These are phyloP conservation scores for Diaporthe citri DNA, from an alignment of 2,329 filamentous ascomycete species.

Conservation along the genomic window DNA sequence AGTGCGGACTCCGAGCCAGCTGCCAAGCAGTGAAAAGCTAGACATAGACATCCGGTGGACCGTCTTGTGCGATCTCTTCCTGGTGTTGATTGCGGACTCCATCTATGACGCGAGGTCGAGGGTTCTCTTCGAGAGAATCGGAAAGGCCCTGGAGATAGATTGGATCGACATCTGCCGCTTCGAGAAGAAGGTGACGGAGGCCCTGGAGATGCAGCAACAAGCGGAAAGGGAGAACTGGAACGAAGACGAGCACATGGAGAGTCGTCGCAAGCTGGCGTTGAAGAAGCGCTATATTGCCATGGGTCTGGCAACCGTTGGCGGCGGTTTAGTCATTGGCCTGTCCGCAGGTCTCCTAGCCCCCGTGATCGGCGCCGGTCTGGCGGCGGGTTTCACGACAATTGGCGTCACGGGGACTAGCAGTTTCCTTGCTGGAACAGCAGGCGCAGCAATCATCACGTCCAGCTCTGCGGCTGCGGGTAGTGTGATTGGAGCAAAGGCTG, in stretches of 20 bases:
- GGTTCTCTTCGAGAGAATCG: conserved; percentile 85
- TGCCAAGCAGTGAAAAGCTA: conserved; percentile 84
- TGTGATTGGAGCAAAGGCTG: conserved; percentile 86
- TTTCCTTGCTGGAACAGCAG: conserved; percentile 92
- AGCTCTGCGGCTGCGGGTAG: conserved; percentile 87
- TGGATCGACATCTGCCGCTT: conserved; percentile 97
- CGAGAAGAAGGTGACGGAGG: conserved; percentile 96
- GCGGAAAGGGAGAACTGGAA: conserved; percentile 98
- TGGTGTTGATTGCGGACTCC: conserved; percentile 96
- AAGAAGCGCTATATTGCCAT: conserved; percentile 93
- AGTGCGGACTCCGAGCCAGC: conserved; percentile 84
- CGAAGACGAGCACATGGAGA: conserved; percentile 93
- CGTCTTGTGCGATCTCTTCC: conserved; percentile 93
- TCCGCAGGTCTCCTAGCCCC: conserved; percentile 93
- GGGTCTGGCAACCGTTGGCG: conserved; percentile 95
- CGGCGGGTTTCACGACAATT: conserved; percentile 94
- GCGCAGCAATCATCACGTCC: conserved; percentile 94
- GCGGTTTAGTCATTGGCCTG: conserved; percentile 93
- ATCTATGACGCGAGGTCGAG: conserved; percentile 92
- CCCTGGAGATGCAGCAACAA: conserved; percentile 96
- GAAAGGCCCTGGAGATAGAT: conserved; percentile 81
- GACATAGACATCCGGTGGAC: conserved; percentile 98
- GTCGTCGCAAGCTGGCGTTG: conserved; percentile 81
- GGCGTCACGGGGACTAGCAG: conserved; percentile 89
- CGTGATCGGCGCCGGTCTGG: conserved; percentile 92